Percentiles rank a stretch among this genome's conserved stretches.
These are phyloP conservation scores for Vitis vinifera DNA, from an alignment of 164 flowering plant species.

Conservation along the genomic window DNA sequence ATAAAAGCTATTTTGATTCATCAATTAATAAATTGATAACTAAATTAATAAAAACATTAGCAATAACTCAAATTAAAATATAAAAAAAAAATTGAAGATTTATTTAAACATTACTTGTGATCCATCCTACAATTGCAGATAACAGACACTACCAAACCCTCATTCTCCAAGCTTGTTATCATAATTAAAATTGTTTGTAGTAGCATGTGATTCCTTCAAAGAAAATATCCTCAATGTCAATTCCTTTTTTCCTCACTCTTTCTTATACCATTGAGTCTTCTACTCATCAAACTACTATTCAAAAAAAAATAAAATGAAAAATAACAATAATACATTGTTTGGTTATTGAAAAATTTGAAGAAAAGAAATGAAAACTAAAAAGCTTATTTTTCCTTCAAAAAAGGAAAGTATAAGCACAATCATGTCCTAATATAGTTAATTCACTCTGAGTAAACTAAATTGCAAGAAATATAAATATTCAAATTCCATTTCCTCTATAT, in stretches of 20 bases:
- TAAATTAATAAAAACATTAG: too few relatives aligned
- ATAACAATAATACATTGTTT: not conserved
- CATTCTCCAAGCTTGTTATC: slow-evolving; percentile 99
- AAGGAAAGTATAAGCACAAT: too few relatives aligned
- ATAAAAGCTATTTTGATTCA: too few relatives aligned
- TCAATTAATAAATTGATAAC: too few relatives aligned
- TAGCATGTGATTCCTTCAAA: slow-evolving; percentile 90
- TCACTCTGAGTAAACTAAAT: too few relatives aligned
- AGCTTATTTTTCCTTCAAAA: too few relatives aligned
- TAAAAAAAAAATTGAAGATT: not conserved
- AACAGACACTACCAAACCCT: slow-evolving; percentile 93
- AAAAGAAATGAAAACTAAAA: too few relatives aligned
- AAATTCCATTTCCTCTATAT: too few relatives aligned
- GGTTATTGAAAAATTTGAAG: too few relatives aligned
- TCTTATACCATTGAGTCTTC: slow-evolving; percentile 32
- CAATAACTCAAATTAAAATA: not conserved
- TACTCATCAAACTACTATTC: not conserved
- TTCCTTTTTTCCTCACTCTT: slow-evolving; percentile 46
- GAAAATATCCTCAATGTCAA: slow-evolving; percentile 88
- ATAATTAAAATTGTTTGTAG: slow-evolving; percentile 92
- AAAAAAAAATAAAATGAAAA: not conserved
- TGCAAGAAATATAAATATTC: too few relatives aligned
- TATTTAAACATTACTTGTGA: slow-evolving; percentile 59
- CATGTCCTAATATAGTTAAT: too few relatives aligned
- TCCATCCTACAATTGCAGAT: slow-evolving; percentile 98